A percentile compares a stretch with the other conserved stretches of the same genome.
These are phyloP conservation scores for Vanrija sp. DNA, from an alignment of 1,284 basidiomycete species.

Conservation along the genomic window DNA sequence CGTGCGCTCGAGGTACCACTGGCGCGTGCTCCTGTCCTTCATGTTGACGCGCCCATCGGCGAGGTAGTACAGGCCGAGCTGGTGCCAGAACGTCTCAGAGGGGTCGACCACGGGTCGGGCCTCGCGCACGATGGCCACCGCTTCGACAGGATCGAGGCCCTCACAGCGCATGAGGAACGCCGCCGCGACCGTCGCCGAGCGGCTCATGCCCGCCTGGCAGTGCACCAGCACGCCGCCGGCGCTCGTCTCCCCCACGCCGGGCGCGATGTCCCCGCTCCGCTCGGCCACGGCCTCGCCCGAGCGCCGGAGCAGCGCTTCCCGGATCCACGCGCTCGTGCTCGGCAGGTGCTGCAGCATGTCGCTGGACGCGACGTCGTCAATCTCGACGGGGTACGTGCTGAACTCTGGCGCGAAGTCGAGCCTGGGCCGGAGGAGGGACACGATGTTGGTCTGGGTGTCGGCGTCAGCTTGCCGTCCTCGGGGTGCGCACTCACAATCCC, in stretches of 20 bases:
- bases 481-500: slow-evolving; percentile 38
- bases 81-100: slow-evolving; percentile 69
- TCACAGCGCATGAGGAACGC: slow-evolving; percentile 77
- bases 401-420: slow-evolving; percentile 34
- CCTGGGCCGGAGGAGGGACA: slow-evolving; percentile 40
- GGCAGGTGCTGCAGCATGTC: slow-evolving; percentile 74
- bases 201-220: slow-evolving; percentile 79
- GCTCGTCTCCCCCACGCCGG: slow-evolving; percentile 49
- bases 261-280: background rate
- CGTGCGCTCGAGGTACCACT: slow-evolving; percentile 74
- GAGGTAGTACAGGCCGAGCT: slow-evolving; percentile 71
- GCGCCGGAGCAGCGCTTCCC: slow-evolving; percentile 57
- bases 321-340: slow-evolving; percentile 72
- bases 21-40: slow-evolving; percentile 64
- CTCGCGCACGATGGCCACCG: slow-evolving; percentile 63
- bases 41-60: slow-evolving; percentile 66
- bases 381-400: slow-evolving; percentile 37
- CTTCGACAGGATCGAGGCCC: slow-evolving; percentile 61
- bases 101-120: slow-evolving; percentile 66
- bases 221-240: slow-evolving; percentile 74
- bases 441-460: slow-evolving; percentile 35
- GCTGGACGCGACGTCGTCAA: slow-evolving; percentile 47
- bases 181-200: slow-evolving; percentile 73
- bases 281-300: background rate
- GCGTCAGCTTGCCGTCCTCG: too few species aligned